Percentiles rank a stretch among this genome's conserved stretches.
phyloP scores from a whole-genome alignment of 441 rosid genomes.

The Omphalea diandra region DNA sequence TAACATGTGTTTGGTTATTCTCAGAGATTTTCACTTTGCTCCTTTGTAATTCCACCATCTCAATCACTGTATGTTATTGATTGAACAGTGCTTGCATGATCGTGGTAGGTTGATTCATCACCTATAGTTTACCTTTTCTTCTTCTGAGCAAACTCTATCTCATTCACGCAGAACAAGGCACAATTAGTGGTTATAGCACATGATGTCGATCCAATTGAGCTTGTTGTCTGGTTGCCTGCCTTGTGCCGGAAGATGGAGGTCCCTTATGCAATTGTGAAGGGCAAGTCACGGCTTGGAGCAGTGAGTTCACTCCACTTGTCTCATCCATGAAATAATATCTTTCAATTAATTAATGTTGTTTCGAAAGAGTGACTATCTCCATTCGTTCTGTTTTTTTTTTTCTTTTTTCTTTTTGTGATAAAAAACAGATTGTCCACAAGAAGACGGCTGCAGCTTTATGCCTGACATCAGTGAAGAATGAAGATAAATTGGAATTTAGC shows the following conservation, averaged over 20 bases:
- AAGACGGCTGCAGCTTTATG: conserved; percentile 37
- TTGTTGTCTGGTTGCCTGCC: conserved; percentile 92
- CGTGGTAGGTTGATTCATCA: too few species aligned
- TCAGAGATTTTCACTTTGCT: background rate
- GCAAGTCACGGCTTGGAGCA: conserved; percentile 48
- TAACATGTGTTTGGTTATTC: background rate
- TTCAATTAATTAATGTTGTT: background rate
- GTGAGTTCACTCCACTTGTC: conserved; percentile 29
- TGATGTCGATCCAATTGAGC: too few species aligned
- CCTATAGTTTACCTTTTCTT: too few species aligned
- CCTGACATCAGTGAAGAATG: background rate
- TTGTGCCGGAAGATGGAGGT: conserved; percentile 86
- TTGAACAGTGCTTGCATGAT: too few species aligned
- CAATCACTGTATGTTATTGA: too few species aligned
- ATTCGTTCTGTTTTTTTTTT: too few species aligned
- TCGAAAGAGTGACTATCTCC: too few species aligned
- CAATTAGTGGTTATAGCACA: too few species aligned
- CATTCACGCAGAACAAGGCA: too few species aligned
- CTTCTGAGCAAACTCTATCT: too few species aligned
- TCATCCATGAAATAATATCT: too few species aligned
- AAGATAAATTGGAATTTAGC: conserved; percentile 4
- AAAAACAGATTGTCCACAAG: conserved; percentile 71
- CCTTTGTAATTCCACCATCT: background rate
- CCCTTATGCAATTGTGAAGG: conserved; percentile 1
- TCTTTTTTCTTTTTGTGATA: background rate